These are phyloP conservation scores for Pyrenopolyporus hunteri DNA, from an alignment of 495 filamentous ascomycete species.

Conservation along the genomic window DNA sequence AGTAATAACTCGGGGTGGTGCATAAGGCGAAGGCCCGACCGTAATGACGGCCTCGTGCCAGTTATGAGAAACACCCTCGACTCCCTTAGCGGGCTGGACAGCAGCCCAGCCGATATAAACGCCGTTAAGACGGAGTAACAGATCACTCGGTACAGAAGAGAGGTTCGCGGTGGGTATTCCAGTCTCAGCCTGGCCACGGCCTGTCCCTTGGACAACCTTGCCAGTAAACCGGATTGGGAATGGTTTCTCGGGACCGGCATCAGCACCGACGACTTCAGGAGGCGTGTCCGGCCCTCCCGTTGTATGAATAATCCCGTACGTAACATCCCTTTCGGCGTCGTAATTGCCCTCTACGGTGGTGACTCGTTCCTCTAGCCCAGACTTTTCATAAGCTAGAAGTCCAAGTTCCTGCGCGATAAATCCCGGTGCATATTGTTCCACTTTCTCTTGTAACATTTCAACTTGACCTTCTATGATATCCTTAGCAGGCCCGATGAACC, in stretches of 20 bases:
- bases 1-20: conserved; percentile 46
- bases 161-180: conserved; percentile 51
- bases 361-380: conserved; percentile 48
- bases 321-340: conserved; percentile 37
- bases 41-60: conserved; percentile 65
- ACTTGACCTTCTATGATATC: conserved; percentile 48
- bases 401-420: conserved; percentile 51
- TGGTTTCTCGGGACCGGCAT: conserved; percentile 60
- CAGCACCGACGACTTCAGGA: conserved; percentile 41
- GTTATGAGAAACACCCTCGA: conserved; percentile 17
- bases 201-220: conserved; percentile 46
- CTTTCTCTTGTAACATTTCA: not conserved
- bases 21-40: conserved; percentile 49
- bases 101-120: conserved; percentile 69
- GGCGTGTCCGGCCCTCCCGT: conserved; percentile 26
- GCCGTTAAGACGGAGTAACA: conserved; percentile 58
- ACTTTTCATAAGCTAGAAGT: conserved; percentile 48
- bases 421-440: conserved; percentile 54
- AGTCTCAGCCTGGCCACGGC: conserved; percentile 39
- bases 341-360: conserved; percentile 24
- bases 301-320: conserved; percentile 31
- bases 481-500: conserved; percentile 55
- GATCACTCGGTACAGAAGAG: conserved; percentile 49
- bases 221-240: conserved; percentile 64
- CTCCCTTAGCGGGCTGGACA: conserved; percentile 38